Percentiles rank a stretch among this genome's conserved stretches.
These are phyloP conservation scores for Dactylellina leptospora DNA, from an alignment of 2,329 filamentous ascomycete genomes.

Conservation along the genomic window DNA sequence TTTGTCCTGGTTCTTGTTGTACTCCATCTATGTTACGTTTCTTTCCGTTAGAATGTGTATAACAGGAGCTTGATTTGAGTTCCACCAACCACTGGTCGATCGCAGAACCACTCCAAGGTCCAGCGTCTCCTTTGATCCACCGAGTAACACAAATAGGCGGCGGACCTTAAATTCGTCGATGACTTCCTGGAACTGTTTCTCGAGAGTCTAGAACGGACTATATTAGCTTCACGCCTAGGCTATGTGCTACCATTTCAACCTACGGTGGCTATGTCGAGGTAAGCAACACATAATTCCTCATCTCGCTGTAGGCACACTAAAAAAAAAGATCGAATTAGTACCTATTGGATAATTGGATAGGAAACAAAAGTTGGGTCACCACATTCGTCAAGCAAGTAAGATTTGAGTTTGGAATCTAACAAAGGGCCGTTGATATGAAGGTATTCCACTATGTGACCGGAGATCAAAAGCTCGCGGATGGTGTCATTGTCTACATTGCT, in stretches of 20 bases:
- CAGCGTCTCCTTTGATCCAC: conserved; percentile 52
- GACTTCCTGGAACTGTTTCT: conserved; percentile 9
- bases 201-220: conserved; percentile 11
- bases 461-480: conserved; percentile 65
- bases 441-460: conserved; percentile 67
- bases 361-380: conserved; percentile 31
- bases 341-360: neutral
- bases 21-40: too few species aligned
- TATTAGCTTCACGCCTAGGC: conserved; percentile 29
- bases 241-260: conserved; percentile 51
- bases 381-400: conserved; percentile 71
- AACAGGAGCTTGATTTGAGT: neutral
- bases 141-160: conserved; percentile 55
- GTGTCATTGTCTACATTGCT: too few species aligned
- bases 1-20: neutral
- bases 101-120: conserved; percentile 38
- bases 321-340: conserved; percentile 54
- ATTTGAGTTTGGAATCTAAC: conserved; percentile 65
- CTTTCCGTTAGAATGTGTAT: neutral
- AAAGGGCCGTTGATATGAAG: conserved; percentile 64
- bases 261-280: conserved; percentile 65
- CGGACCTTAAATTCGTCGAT: conserved; percentile 33
- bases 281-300: conserved; percentile 69
- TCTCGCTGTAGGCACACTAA: conserved; percentile 67
- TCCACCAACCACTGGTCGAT: conserved; percentile 2